Conservation (phyloP, 2,329 filamentous ascomycete species). For the Fusarium burgessii region DNA sequence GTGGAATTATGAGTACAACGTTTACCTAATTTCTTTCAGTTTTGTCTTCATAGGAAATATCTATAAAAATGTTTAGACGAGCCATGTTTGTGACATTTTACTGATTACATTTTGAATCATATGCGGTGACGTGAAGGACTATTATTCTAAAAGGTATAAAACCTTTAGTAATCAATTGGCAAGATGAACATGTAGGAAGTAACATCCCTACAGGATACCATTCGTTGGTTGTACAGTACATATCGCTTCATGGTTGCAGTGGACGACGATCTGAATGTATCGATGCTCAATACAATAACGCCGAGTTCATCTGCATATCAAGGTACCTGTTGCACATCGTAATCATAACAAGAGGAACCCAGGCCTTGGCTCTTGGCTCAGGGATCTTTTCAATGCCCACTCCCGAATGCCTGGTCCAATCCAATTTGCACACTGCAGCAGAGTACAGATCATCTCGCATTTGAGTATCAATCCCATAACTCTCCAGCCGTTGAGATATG, state of each 20-base stretch:
- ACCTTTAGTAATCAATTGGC: not conserved
- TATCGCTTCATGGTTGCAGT: not conserved
- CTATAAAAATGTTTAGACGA: not conserved
- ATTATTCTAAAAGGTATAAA: too few relatives aligned
- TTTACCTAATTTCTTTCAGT: not conserved
- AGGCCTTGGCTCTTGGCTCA: slow-evolving; percentile 11
- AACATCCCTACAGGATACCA: not conserved
- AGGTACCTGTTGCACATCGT: slow-evolving; percentile 24
- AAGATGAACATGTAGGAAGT: too few relatives aligned
- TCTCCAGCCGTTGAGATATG: not conserved
- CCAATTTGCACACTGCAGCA: not conserved
- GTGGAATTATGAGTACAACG: not conserved
- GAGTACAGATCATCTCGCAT: not conserved
- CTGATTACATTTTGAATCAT: not conserved
- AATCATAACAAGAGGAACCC: slow-evolving; percentile 19
- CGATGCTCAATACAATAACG: not conserved
- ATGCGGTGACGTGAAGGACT: not conserved
- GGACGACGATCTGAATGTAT: slow-evolving; percentile 28
- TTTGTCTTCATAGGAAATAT: slow-evolving; percentile 1
- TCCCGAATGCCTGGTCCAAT: not conserved
- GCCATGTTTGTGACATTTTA: too few relatives aligned
- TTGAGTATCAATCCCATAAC: not conserved
- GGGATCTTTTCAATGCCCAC: not conserved
- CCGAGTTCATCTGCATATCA: slow-evolving; percentile 4
- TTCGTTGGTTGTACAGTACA: not conserved